phyloP scores from a whole-genome alignment of 2,329 filamentous ascomycete species.

The Ophiostoma sp. region DNA sequence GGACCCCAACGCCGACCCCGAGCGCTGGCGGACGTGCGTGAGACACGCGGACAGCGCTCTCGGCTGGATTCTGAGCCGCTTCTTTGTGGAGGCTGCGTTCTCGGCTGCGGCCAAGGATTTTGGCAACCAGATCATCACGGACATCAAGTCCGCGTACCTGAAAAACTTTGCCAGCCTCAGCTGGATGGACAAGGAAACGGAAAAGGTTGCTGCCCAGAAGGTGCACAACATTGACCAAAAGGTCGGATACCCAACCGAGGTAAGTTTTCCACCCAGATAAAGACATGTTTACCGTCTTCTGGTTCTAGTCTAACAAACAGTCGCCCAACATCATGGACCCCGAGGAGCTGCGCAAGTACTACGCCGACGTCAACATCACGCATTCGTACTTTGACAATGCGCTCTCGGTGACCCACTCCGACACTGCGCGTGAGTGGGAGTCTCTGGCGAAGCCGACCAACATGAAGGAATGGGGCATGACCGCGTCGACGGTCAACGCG shows the following conservation, averaged over 20 bases:
- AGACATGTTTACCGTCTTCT: background rate
- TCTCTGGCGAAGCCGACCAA: slow-evolving; percentile 55
- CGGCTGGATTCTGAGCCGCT: slow-evolving; percentile 64
- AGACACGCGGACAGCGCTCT: slow-evolving; percentile 41
- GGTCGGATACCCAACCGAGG: slow-evolving; percentile 58
- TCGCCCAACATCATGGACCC: slow-evolving; percentile 56
- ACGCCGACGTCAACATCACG: slow-evolving; percentile 47
- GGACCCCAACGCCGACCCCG: slow-evolving; percentile 56
- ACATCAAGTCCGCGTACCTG: slow-evolving; percentile 63
- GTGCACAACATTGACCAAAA: slow-evolving; percentile 62
- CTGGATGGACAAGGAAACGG: slow-evolving; percentile 61
- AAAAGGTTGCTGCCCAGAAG: slow-evolving; percentile 56
- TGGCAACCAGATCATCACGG: slow-evolving; percentile 63
- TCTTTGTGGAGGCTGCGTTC: slow-evolving; percentile 65
- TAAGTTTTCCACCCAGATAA: background rate
- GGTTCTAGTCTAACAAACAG: slow-evolving; percentile 5
- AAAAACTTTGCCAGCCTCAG: slow-evolving; percentile 51
- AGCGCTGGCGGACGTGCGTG: slow-evolving; percentile 63
- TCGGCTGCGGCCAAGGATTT: slow-evolving; percentile 60
- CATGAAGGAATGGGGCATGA: slow-evolving; percentile 56
- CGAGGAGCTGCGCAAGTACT: slow-evolving; percentile 50
- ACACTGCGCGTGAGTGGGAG: slow-evolving; percentile 48
- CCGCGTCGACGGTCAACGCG: slow-evolving; percentile 57
- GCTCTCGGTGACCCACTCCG: slow-evolving; percentile 46
- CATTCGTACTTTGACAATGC: slow-evolving; percentile 53